Evolutionary conservation across 2,329 filamentous ascomycete genomes (phyloP).

Genomic region (Claviceps humidiphila): DNA sequence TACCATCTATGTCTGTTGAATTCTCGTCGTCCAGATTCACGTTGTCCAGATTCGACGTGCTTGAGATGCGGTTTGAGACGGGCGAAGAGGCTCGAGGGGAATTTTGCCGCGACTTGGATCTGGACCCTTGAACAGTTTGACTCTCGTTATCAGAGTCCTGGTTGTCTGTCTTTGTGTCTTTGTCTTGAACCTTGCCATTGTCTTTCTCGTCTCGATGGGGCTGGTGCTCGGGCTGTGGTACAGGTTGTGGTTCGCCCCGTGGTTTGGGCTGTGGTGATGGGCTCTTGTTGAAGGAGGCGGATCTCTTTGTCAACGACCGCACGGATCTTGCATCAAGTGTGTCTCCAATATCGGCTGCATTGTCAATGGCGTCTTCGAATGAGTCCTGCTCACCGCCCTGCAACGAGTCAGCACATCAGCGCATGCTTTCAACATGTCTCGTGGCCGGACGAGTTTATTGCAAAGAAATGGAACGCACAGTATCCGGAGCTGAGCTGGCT

Average conservation of each 20-base stretch:
- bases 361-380: slow-evolving; percentile 73
- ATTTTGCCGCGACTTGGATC: slow-evolving; percentile 9
- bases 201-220: neutral
- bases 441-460: neutral
- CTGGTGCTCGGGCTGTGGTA: neutral
- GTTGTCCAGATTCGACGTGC: slow-evolving; percentile 38
- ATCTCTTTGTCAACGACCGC: slow-evolving; percentile 48
- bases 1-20: slow-evolving; percentile 22
- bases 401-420: slow-evolving; percentile 8
- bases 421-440: neutral
- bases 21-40: slow-evolving; percentile 54
- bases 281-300: slow-evolving; percentile 21
- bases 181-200: slow-evolving; percentile 1
- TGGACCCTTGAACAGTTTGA: slow-evolving; percentile 6
- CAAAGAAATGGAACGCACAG: slow-evolving; percentile 12
- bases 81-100: slow-evolving; percentile 23
- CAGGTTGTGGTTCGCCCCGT: too few relatives aligned
- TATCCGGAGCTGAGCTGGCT: slow-evolving; percentile 16
- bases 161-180: slow-evolving; percentile 7
- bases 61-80: slow-evolving; percentile 31
- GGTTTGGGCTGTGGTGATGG: slow-evolving; percentile 8
- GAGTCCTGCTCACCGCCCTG: slow-evolving; percentile 24
- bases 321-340: slow-evolving; percentile 53
- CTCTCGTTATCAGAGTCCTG: slow-evolving; percentile 7
- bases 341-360: slow-evolving; percentile 34